Base-by-base conservation (phyloP, 2,329 filamentous ascomycete species). In the Ophiocordyceps camponoti-leonardi region DNA sequence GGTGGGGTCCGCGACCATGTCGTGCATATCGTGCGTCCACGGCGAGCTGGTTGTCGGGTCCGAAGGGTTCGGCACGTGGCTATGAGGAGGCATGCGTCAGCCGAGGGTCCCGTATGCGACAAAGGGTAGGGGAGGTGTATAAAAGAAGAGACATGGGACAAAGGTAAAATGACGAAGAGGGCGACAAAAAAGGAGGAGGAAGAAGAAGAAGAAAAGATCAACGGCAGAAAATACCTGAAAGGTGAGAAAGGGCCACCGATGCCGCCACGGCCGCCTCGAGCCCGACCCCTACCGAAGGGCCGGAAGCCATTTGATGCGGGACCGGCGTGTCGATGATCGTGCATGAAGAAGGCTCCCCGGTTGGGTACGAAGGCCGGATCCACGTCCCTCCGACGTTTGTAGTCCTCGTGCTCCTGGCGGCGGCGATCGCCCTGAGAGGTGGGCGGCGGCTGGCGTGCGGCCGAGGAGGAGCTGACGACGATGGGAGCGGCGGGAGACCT, bases 11-110 rank as follows among this genome's bases (percentile, higher is more conserved):
- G 65, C 65, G n/a, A 79, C 68, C 12, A 64, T 73, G 51, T 94
- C 86, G 63, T 96, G 92, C 65, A 96, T 86, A 61, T 98, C 92
- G 61, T 98, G 92, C 51, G 86, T 79, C 92, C 92, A 96, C 41
- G 77, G 82, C 19, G 77, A 78, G 59, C 78, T 84, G 22, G 79
- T 81, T 16, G 79, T 76, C 48, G 76, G 77, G 55, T 83, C 77
- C 33, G 67, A 60, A 10, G 68, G 59, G 48, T 66, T 67, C 48
- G 71, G 67, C 49, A 63, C 53, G 52, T 63, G 61, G 46, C 61
- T 66, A 39, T n/a, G 35, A 39, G 35, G 35, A 39, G 35, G 35
- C n/a, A 19, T 39, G 35, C 35, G n/a, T 39, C n/a, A 39, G 35
- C 35, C n/a, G 35, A 39, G 14, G n/a, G 35, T 39, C 35, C 35